Evolutionary conservation across 139 green algal genomes (phyloP).

Genomic region (Tetraselmis striata): DNA sequence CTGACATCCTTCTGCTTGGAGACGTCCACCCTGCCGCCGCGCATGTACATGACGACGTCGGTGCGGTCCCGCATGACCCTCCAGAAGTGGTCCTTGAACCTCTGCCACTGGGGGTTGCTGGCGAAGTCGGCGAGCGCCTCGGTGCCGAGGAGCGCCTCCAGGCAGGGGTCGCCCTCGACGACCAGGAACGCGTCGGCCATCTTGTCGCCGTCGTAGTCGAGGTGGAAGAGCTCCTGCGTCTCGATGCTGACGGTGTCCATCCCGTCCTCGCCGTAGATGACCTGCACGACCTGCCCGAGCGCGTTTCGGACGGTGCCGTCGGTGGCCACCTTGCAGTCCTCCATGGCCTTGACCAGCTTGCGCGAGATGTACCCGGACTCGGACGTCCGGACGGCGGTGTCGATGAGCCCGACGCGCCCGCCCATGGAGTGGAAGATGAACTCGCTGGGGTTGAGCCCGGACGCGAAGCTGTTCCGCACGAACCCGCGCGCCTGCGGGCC

Average conservation of each 20-base stretch:
- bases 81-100: no score
- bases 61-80: no score
- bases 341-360: conserved; percentile 92
- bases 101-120: no score
- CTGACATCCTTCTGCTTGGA: no score
- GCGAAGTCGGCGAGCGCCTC: no score
- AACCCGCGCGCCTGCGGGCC: conserved; percentile 73
- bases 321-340: no score
- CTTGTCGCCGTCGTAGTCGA: no score
- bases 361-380: conserved; percentile 98
- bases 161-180: no score
- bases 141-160: no score
- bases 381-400: conserved; percentile 97
- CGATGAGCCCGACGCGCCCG: conserved; percentile 86
- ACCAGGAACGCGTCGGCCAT: no score
- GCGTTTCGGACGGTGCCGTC: conserved; percentile 88
- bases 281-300: conserved; percentile 81
- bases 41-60: no score
- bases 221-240: conserved; percentile 54
- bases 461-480: conserved; percentile 93
- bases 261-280: conserved; percentile 90
- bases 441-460: conserved; percentile 85
- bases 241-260: conserved; percentile 92
- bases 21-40: no score
- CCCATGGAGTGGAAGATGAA: conserved; percentile 99